phyloP scores from a whole-genome alignment of 2,329 filamentous ascomycete genomes.

The Colletotrichum sp. region DNA sequence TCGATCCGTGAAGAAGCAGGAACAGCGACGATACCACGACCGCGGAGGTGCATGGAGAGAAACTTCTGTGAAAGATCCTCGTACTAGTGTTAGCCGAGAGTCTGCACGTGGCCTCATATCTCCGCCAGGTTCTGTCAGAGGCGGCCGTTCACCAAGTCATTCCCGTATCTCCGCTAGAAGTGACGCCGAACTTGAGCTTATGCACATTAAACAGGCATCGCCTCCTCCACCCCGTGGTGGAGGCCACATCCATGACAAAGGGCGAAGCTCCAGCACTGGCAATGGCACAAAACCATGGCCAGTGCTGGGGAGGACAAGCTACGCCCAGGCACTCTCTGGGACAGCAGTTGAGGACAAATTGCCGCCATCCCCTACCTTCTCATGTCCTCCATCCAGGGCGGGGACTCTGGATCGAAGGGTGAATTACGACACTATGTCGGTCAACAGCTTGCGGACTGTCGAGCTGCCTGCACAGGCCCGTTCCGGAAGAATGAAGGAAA shows the following conservation, averaged over 20 bases:
- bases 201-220: conserved; percentile 43
- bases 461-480: neutral
- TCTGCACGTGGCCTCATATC: conserved; percentile 40
- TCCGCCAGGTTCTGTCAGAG: conserved; percentile 17
- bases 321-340: conserved; percentile 30
- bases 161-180: conserved; percentile 37
- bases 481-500: neutral
- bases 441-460: conserved; percentile 18
- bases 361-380: conserved; percentile 25
- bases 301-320: conserved; percentile 36
- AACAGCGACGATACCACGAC: conserved; percentile 47
- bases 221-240: conserved; percentile 34
- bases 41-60: conserved; percentile 51
- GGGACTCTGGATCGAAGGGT: conserved; percentile 13
- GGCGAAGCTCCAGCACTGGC: conserved; percentile 24
- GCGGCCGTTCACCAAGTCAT: conserved; percentile 28
- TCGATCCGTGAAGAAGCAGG: conserved; percentile 43
- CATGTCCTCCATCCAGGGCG: conserved; percentile 12
- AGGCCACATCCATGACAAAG: conserved; percentile 30
- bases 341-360: conserved; percentile 20
- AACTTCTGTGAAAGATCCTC: conserved; percentile 40
- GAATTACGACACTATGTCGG: conserved; percentile 30
- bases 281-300: conserved; percentile 30
- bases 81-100: conserved; percentile 46
- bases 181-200: conserved; percentile 48